Base-by-base conservation (phyloP, 352 stramenopile genomes). In the Globisporangium mamillatum region DNA sequence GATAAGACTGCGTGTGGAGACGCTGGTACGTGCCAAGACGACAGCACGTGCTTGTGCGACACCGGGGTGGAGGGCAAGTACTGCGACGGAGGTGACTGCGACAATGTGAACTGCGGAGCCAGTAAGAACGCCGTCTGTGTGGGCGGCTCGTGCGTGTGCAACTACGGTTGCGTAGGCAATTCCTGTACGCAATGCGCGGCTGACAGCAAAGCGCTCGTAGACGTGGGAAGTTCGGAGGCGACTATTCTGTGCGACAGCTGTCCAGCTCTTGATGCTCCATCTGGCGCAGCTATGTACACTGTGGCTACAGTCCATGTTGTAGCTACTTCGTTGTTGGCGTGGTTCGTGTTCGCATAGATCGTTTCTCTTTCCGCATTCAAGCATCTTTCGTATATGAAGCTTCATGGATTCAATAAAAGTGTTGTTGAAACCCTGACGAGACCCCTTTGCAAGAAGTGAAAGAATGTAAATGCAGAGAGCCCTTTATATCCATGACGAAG, bases 41-140 rank as follows among this genome's bases (percentile, higher is more conserved):
- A 89, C 66, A 89, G 79, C 67, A 91, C 83, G 25, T 91, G 83
- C 44, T 38, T 64, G 22, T 91, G 83, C 41, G 76, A 91, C 36
- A 56, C 75, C 7, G 79, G 74, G 20, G 75, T 77, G 0, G 41
- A 80, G 38, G 83, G 83, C n/a, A 76, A 76, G 48, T 89, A 82
- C 54, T 91, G 83, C 56, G 75, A 71, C 57, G 83, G 81, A 24
- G 75, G 65, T 7, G 69, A 81, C 32, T 91, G 83, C 63, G 77
- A 86, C 64, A 67, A 75, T 22, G 74, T 89, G 20, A 65, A 77
- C 61, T 91, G 83, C 53, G 81, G 83, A 10, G 63, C 66, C 53
- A 75, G 71, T 52, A 66, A 70, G 52, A 85, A 86, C 60, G 79
- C 83, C n/a, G 78, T 77, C 25, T 91, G 82, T 60, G 72, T 81